Evolutionary conservation across 257 asterid genomes (phyloP).

Genomic region (Scutellaria galericulata): DNA sequence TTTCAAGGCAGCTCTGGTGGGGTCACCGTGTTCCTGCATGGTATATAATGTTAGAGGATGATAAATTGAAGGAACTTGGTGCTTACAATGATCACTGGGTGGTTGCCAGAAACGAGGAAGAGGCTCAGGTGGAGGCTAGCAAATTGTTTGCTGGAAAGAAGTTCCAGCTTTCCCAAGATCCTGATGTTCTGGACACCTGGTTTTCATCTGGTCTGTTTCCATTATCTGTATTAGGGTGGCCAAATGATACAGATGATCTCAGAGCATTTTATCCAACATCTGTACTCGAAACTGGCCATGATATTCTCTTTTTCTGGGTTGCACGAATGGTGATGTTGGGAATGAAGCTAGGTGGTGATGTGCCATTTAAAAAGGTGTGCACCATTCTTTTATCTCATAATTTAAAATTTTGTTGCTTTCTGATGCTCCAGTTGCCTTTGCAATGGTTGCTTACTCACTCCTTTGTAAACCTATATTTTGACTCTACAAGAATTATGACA

Average conservation of each 20-base stretch:
- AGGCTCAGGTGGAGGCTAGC: constrained; percentile 69
- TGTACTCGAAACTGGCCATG: constrained; percentile 96
- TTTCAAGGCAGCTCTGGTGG: constrained; percentile 99
- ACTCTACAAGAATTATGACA: background rate
- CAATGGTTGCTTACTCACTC: background rate
- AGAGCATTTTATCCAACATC: constrained; percentile 84
- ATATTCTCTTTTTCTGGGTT: constrained; percentile 94
- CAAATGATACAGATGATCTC: constrained; percentile 81
- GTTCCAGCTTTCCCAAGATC: constrained; percentile 76
- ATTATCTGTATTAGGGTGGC: constrained; percentile 92
- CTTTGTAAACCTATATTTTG: background rate
- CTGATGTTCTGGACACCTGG: constrained; percentile 98
- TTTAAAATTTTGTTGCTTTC: constrained; percentile 2
- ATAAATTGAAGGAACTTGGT: constrained; percentile 75
- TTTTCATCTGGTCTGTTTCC: constrained; percentile 96
- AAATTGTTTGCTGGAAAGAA: constrained; percentile 60
- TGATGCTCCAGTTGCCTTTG: constrained; percentile 24
- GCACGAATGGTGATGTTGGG: constrained; percentile 99
- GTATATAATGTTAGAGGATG: constrained; percentile 76
- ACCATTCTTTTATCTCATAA: background rate
- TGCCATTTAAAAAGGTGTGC: constrained; percentile 85
- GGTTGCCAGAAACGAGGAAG: constrained; percentile 78
- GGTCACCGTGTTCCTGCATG: constrained; percentile 97
- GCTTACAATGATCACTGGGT: constrained; percentile 74
- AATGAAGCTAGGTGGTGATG: constrained; percentile 91